phyloP scores from a whole-genome alignment of 2,329 filamentous ascomycete species.

The Phoma sp. region DNA sequence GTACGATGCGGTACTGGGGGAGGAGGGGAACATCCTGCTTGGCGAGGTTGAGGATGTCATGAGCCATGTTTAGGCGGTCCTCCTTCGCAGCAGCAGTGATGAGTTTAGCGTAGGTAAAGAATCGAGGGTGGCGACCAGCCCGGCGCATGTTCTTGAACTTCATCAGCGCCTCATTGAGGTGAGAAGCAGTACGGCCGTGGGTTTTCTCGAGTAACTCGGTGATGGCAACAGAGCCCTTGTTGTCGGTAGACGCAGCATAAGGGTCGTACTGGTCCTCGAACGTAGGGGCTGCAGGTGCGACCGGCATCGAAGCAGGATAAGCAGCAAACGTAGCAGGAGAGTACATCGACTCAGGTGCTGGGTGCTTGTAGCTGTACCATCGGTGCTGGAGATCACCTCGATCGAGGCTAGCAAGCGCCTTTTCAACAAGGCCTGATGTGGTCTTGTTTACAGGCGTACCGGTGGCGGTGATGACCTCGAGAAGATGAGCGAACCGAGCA shows the following conservation, averaged over 20 bases:
- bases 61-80: conserved; percentile 78
- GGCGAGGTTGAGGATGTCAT: conserved; percentile 89
- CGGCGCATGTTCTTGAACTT: conserved; percentile 94
- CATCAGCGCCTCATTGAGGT: conserved; percentile 78
- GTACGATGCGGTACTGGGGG: conserved; percentile 82
- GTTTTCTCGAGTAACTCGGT: conserved; percentile 86
- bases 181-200: conserved; percentile 73
- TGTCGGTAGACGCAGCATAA: conserved; percentile 87
- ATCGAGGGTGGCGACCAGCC: conserved; percentile 86
- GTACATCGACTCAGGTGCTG: conserved; percentile 51
- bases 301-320: conserved; percentile 55
- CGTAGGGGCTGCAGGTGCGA: conserved; percentile 63
- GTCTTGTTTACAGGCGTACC: conserved; percentile 61
- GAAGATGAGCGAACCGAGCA: conserved; percentile 66
- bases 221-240: conserved; percentile 89
- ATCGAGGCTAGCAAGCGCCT: conserved; percentile 62
- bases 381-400: conserved; percentile 56
- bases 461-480: conserved; percentile 63
- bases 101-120: conserved; percentile 96
- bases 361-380: conserved; percentile 65
- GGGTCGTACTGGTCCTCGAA: conserved; percentile 89
- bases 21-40: conserved; percentile 86
- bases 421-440: conserved; percentile 64
- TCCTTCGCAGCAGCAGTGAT: conserved; percentile 89
- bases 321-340: conserved; percentile 60